Evolutionary conservation across 106 monocot genomes (phyloP), one percentile per base, ranked within the genome.

Genomic region (Platanthera guangdongensis): DNA sequence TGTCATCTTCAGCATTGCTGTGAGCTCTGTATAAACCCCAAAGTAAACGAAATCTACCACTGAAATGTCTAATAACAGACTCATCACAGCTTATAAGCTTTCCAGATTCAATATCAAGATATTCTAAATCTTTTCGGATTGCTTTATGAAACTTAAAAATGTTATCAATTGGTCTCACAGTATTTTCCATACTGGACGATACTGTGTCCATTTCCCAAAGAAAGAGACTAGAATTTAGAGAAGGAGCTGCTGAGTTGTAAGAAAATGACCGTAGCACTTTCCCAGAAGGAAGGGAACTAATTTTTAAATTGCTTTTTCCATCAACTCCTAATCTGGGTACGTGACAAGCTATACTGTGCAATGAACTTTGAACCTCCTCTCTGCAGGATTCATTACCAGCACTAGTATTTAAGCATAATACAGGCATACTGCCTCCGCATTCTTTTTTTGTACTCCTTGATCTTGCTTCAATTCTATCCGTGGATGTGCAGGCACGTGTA

Each of bases 61-160:
- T 90, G 80, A 99, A 99, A 32, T 99, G 90, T 68, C 90, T 80
- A 50, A 94, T 86, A 75, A 87, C 82, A 73, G 77, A 69, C 59
- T 88, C 94, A 80, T 92, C 79, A 68, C 88, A 92, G 60, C 87
- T 86, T 59, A 88, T 88, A 74, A 99, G 92, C 75, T 92, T 94
- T 72, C 92, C 90, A 77, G 92, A 99, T 77, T 99, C 99, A 70
- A 90, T 82, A 85, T 99, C 99, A 77, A 99, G 83, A 81, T 88
- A 99, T 71, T 99, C 94, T 75, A 99, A 74, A 78, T 99, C 99
- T 81, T 99, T 99, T 15, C 86, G 82, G 75, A 99, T 94, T 70
- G 99, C 99, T 79, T 90, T 85, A 79, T 99, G 99, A 84, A 99
- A 99, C 69, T 99, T 92, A 79, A 99, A 99, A 77, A 94, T 99